Evolutionary conservation across 257 asterid species (phyloP), one percentile per base, ranked within the genome.

Genomic region (Solanum pinnatisectum): DNA sequence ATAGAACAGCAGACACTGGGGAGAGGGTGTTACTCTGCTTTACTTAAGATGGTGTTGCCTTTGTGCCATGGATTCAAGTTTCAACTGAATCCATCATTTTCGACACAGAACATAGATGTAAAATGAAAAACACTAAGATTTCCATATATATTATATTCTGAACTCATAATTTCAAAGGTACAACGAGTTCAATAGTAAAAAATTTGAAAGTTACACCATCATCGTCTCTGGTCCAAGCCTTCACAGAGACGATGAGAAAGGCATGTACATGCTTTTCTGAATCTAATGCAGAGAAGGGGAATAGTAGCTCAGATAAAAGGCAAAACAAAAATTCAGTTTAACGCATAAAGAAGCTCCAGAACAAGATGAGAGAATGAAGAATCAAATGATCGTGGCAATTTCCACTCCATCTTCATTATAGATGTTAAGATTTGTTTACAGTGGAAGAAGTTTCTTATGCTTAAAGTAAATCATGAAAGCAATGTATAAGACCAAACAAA

Each of bases 381-480:
- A 49, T 82, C 68, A 49, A 49, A 30, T 82, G 70, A 49, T 18
- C 20, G 42, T 46, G 85, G 42, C 20, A 7, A 79, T 81, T 46
- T 46, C 42, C 70, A 15, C 22, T 30, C 86, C 42, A 46, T 35
- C 42, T 81, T 81, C 40, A 30, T 5, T 46, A 25, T 9, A 49
- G 40, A 32, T 49, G 86, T 49, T 27, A 49, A 42, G 82, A 86
- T 36, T 46, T 82, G 32, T 70, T 85, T 90, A 96, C 94, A 95
- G 84, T 22, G 98, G 95, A 30, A 95, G 83, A 49, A 96, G 94
- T 89, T 97, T 97, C 93, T 95, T 96, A 92, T 92, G 96, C 94
- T 90, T 93, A 84, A 97, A 94, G 87, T 97, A 97, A 65, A 94
- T 49, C 91, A 97, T 88, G 90, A 96, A 94, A 42, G 90, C 91